A percentile compares a stretch with the other conserved stretches of the same genome.
Conservation (phyloP, 176 grass and related monocot species). For the Triticum urartu region DNA sequence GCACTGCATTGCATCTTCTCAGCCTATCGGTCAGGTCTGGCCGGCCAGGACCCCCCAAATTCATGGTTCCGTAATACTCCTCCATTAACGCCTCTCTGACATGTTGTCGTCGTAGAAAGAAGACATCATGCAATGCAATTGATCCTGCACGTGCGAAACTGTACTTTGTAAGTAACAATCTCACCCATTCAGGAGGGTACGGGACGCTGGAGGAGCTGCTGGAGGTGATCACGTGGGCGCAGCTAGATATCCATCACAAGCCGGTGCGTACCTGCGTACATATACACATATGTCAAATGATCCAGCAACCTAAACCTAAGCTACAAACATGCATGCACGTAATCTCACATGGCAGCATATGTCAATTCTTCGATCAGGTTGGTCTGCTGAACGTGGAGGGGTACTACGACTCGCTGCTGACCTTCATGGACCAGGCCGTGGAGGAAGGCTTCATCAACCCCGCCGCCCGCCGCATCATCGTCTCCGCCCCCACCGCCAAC, state of each 20-base stretch:
- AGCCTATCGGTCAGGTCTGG: neutral
- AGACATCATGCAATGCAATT: neutral
- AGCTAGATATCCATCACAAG: slow-evolving; percentile 64
- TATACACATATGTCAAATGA: too few species aligned
- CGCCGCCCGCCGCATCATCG: slow-evolving; percentile 40
- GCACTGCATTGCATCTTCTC: neutral
- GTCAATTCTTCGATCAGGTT: slow-evolving; percentile 29
- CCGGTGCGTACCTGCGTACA: slow-evolving; percentile 28
- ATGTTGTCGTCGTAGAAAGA: neutral
- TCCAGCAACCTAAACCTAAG: too few species aligned
- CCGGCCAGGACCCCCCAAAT: neutral
- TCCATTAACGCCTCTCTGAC: too few species aligned
- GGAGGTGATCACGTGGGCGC: slow-evolving; percentile 67
- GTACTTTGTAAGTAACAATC: too few species aligned
- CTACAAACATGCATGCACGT: too few species aligned
- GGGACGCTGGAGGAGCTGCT: slow-evolving; percentile 66
- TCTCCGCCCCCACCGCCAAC: slow-evolving; percentile 31
- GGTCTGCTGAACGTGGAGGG: slow-evolving; percentile 72
- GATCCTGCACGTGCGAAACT: neutral
- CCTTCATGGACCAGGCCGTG: slow-evolving; percentile 59
- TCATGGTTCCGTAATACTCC: neutral
- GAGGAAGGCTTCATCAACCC: slow-evolving; percentile 61
- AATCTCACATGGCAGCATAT: neutral
- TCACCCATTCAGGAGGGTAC: slow-evolving; percentile 46
- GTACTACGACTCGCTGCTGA: slow-evolving; percentile 60